These are phyloP conservation scores for Lachancea dasiensis DNA, from an alignment of 805 yeast species.

Conservation along the genomic window DNA sequence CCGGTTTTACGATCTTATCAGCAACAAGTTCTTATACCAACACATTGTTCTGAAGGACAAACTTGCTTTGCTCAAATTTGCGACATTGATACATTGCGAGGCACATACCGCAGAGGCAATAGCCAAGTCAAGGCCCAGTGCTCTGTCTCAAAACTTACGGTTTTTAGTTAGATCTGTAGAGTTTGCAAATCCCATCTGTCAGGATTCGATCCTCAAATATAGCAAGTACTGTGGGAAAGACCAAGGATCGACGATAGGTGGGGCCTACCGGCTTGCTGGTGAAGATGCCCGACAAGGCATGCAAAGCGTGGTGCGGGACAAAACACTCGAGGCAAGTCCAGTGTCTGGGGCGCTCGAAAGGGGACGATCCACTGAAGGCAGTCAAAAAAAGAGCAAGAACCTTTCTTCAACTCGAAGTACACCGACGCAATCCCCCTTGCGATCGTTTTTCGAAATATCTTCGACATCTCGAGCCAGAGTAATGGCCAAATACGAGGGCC, in stretches of 20 bases:
- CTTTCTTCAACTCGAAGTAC: neutral
- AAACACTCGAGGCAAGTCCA: neutral
- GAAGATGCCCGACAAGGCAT: neutral
- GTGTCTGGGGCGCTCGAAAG: constrained; percentile 7
- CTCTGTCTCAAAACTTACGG: constrained; percentile 20
- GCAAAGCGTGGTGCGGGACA: constrained; percentile 5
- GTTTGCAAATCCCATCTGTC: constrained; percentile 29
- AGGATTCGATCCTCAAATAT: constrained; percentile 31
- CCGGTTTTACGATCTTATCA: constrained; percentile 21
- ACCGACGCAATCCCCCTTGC: neutral
- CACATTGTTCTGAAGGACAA: constrained; percentile 23
- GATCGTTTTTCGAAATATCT: constrained; percentile 5
- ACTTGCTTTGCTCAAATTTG: constrained; percentile 25
- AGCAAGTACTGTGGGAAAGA: constrained; percentile 22
- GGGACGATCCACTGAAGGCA: constrained; percentile 1
- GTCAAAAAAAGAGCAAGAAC: constrained; percentile 3
- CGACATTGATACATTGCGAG: constrained; percentile 29
- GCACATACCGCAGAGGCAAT: constrained; percentile 20
- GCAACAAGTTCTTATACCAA: constrained; percentile 24
- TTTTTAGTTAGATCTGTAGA: constrained; percentile 25
- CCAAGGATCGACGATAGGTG: constrained; percentile 21
- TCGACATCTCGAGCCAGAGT: constrained; percentile 13
- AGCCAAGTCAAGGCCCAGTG: constrained; percentile 3
- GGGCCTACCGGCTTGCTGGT: constrained; percentile 19
- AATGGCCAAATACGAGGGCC: constrained; percentile 19